Base-by-base conservation (phyloP, 495 filamentous ascomycete species). In the Evernia prunastri region DNA sequence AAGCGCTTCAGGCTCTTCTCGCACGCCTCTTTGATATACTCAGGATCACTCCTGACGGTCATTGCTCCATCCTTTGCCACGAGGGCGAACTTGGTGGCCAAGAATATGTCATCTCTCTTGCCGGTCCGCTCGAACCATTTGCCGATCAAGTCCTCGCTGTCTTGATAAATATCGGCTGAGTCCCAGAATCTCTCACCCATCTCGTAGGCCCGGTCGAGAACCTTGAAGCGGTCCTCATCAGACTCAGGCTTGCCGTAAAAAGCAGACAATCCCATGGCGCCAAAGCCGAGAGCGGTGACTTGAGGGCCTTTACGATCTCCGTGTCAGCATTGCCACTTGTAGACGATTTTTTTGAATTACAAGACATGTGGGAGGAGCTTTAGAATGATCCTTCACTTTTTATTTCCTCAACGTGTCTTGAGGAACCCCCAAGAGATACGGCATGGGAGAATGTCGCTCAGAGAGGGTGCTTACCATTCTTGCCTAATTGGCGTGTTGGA, bases 141-240 rank as follows among this genome's bases (percentile, higher is more conserved):
- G 29, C 69, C 68, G 56, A 72, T 62, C 39, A 72, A 53, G 13
- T 76, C 75, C 57, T 80, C 78, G 31, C 59, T 72, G 54, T 76
- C 73, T 18, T 66, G 68, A 57, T 79, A 80, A 37, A 79, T 68
- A 60, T 87, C 80, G 31, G 85, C 80, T 18, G 76, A 80, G 67
- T 89, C 86, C 86, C 86, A 88, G 61, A 82, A 82, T 0, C 66
- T 80, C 42, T 78, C 73, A 3, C 86, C 87, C 17, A 81, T 69
- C 59, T 82, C 77, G 54, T 81, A 78, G 0, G 78, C 81, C 10
- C 71, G 69, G 62, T 82, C 79, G 7, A 84, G 72, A 4, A 84
- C 66, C 4, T 65, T 71, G 29, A 81, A 67, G 37, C 72, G 71
- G 6, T 78, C 77, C 37, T 71, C 65, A 35, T 81, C 76, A 0